Evolutionary conservation across 495 filamentous ascomycete genomes (phyloP).

Genomic region (Amphirosellinia nigrospora): DNA sequence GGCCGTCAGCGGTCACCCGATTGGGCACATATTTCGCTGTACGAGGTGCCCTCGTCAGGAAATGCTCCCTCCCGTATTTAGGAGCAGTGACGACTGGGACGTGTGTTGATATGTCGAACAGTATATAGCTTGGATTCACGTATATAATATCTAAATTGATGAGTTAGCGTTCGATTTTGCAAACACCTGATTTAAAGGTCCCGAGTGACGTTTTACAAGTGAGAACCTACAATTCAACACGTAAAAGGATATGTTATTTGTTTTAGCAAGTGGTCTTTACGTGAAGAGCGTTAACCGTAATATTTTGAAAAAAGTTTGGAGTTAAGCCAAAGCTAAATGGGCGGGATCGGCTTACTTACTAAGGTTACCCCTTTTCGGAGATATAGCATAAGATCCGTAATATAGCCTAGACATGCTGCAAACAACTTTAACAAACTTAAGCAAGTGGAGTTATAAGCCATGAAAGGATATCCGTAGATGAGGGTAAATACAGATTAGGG

Average conservation of each 20-base stretch:
- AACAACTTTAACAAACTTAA: neutral
- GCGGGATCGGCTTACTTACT: neutral
- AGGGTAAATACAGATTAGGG: neutral
- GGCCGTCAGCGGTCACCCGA: slow-evolving; percentile 68
- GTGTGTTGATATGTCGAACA: neutral
- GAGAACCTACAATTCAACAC: too few relatives aligned
- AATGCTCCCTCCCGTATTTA: slow-evolving; percentile 47
- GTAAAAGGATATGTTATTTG: too few relatives aligned
- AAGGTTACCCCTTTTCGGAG: neutral
- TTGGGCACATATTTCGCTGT: slow-evolving; percentile 17
- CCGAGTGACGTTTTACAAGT: too few relatives aligned
- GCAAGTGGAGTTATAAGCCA: neutral
- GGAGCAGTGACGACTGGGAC: too few relatives aligned
- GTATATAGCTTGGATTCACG: neutral
- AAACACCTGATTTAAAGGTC: neutral
- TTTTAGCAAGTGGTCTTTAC: too few relatives aligned
- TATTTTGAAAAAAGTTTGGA: too few relatives aligned
- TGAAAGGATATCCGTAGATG: neutral
- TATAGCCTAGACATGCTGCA: neutral
- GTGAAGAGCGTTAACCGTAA: too few relatives aligned
- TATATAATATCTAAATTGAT: neutral
- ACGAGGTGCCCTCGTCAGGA: slow-evolving; percentile 40
- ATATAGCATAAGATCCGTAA: neutral
- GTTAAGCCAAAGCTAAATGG: too few relatives aligned
- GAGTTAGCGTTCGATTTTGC: neutral